phyloP scores from a whole-genome alignment of 768 basidiomycete genomes.

The Lyophyllum semitale region DNA sequence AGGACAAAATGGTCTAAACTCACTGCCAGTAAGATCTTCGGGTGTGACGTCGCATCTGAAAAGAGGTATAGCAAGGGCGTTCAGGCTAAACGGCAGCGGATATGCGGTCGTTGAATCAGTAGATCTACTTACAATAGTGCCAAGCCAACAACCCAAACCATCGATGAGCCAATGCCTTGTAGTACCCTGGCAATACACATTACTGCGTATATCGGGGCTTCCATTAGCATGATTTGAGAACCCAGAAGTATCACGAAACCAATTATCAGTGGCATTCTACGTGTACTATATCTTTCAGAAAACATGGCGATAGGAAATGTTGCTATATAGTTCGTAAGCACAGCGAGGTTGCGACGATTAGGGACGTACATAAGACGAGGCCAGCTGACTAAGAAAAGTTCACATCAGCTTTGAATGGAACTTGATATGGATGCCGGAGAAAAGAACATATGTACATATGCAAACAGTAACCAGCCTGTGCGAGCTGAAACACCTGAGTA shows the following conservation, averaged over 20 bases:
- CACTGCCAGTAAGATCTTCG: slow-evolving; percentile 48
- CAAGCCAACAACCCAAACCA: slow-evolving; percentile 64
- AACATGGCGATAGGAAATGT: slow-evolving; percentile 60
- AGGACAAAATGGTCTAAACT: slow-evolving; percentile 21
- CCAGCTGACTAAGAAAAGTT: slow-evolving; percentile 49
- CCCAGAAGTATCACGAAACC: slow-evolving; percentile 53
- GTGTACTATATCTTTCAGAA: slow-evolving; percentile 50
- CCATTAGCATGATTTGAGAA: slow-evolving; percentile 64
- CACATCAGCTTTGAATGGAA: slow-evolving; percentile 5
- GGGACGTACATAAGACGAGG: slow-evolving; percentile 48
- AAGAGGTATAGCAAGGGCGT: too few species aligned
- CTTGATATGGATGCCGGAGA: neutral
- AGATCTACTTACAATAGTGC: slow-evolving; percentile 48
- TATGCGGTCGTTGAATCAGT: neutral
- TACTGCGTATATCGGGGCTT: slow-evolving; percentile 54
- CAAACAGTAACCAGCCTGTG: slow-evolving; percentile 62
- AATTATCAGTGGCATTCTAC: slow-evolving; percentile 49
- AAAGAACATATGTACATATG: slow-evolving; percentile 59
- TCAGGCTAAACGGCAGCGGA: too few species aligned
- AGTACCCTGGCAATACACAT: slow-evolving; percentile 60
- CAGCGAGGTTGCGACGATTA: neutral
- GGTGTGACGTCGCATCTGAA: slow-evolving; percentile 60
- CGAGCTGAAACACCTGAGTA: slow-evolving; percentile 48
- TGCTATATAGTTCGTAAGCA: slow-evolving; percentile 30
- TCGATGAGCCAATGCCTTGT: slow-evolving; percentile 61